A percentile compares a stretch with the other conserved stretches of the same genome.
These are phyloP conservation scores for Gynandropsis gynandra DNA, from an alignment of 345 rosid species.

Conservation along the genomic window DNA sequence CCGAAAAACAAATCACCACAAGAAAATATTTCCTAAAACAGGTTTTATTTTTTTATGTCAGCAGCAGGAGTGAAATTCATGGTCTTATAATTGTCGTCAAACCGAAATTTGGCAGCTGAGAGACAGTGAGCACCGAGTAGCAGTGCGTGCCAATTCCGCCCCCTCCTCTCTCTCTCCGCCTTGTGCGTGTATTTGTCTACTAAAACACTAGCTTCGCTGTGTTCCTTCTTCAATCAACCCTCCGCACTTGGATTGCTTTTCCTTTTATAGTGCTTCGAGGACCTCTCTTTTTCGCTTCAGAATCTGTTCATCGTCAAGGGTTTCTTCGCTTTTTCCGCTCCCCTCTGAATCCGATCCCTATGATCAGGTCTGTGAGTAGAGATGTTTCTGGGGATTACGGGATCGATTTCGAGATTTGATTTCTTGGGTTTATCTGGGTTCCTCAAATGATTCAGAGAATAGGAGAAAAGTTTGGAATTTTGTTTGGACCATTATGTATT, in stretches of 20 bases:
- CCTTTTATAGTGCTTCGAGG: conserved; percentile 20
- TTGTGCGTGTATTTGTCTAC: conserved; percentile 25
- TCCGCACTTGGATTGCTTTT: conserved; percentile 27
- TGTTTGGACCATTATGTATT: conserved; percentile 13
- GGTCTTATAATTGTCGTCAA: neutral
- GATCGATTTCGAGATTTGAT: neutral
- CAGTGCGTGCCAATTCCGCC: conserved; percentile 22
- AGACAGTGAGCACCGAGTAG: conserved; percentile 25
- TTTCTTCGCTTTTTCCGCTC: conserved; percentile 8
- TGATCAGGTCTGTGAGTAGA: conserved; percentile 19
- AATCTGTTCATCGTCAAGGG: conserved; percentile 1
- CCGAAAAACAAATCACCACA: too few species aligned
- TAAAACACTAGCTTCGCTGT: neutral
- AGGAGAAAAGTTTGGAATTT: conserved; percentile 8
- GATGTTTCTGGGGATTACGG: too few species aligned
- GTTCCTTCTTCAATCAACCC: conserved; percentile 12
- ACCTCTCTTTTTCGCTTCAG: conserved; percentile 5
- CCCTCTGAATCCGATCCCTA: neutral
- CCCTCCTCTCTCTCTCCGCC: conserved; percentile 18
- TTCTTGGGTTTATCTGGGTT: conserved; percentile 3
- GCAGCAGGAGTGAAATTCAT: conserved; percentile 11
- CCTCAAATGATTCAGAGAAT: conserved; percentile 5
- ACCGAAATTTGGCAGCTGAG: conserved; percentile 24
- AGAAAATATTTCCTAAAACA: too few species aligned
- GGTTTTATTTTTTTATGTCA: neutral